A percentile compares a stretch with the other conserved stretches of the same genome.
These are phyloP conservation scores for Phenoliferia sp. DNA, from an alignment of 1,284 basidiomycete genomes.

Conservation along the genomic window DNA sequence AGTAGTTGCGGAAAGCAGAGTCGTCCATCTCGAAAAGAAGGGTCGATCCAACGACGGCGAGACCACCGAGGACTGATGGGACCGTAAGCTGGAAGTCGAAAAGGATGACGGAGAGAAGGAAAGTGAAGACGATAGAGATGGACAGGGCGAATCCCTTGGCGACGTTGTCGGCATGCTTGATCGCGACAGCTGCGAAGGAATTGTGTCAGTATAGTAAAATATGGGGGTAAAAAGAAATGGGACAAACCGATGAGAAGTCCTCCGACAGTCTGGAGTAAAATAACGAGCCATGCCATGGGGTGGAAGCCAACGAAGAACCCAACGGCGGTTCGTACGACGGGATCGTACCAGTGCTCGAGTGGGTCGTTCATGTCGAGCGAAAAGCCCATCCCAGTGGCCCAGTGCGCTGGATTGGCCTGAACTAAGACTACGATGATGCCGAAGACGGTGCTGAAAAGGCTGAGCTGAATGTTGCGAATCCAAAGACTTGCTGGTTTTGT, in stretches of 20 bases:
- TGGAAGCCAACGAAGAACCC: constrained; percentile 40
- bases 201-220: constrained; percentile 12
- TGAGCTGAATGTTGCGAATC: constrained; percentile 44
- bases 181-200: constrained; percentile 22
- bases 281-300: constrained; percentile 40
- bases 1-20: constrained; percentile 1
- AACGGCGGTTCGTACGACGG: constrained; percentile 14
- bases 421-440: constrained; percentile 39
- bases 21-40: constrained; percentile 35
- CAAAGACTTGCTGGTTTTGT: constrained; percentile 37
- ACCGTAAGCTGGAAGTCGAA: constrained; percentile 37
- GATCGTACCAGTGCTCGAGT: constrained; percentile 34
- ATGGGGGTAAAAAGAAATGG: constrained; percentile 27
- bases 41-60: constrained; percentile 38
- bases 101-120: constrained; percentile 37
- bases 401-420: constrained; percentile 30
- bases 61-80: constrained; percentile 33
- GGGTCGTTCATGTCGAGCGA: constrained; percentile 32
- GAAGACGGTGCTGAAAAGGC: constrained; percentile 39
- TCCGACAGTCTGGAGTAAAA: constrained; percentile 41
- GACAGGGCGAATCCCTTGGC: constrained; percentile 43
- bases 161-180: constrained; percentile 44
- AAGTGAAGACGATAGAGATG: constrained; percentile 43
- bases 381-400: constrained; percentile 14
- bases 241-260: constrained; percentile 41